Percentiles rank a stretch among this genome's conserved stretches.
These are phyloP conservation scores for Nicotiana rustica DNA, from an alignment of 305 asterid species.

Conservation along the genomic window DNA sequence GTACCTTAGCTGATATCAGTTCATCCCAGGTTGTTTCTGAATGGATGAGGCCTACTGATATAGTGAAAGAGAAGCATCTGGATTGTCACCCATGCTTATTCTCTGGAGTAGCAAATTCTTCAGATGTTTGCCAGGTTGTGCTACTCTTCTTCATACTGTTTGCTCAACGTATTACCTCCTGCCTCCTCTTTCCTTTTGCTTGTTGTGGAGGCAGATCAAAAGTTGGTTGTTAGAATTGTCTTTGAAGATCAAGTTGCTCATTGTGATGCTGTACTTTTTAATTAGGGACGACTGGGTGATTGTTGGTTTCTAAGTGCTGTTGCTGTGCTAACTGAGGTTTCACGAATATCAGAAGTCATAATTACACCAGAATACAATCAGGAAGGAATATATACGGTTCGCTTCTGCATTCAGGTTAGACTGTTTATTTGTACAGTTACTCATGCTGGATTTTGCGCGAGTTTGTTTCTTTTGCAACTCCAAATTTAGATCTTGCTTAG, in stretches of 20 bases:
- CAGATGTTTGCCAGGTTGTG: slow-evolving; percentile 99
- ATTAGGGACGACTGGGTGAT: slow-evolving; percentile 96
- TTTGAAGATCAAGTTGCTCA: slow-evolving; percentile 8
- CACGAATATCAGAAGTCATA: slow-evolving; percentile 93
- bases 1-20: slow-evolving; percentile 1
- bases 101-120: slow-evolving; percentile 89
- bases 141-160: slow-evolving; percentile 7
- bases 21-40: slow-evolving; percentile 77
- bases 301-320: slow-evolving; percentile 99
- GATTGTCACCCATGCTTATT: slow-evolving; percentile 84
- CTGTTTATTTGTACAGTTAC: slow-evolving; percentile 27
- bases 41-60: slow-evolving; percentile 97
- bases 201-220: slow-evolving; percentile 18
- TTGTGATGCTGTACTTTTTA: slow-evolving; percentile 34
- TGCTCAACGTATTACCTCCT: slow-evolving; percentile 30
- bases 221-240: slow-evolving; percentile 21
- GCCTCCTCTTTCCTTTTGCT: slow-evolving; percentile 24
- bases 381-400: slow-evolving; percentile 96
- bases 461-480: not conserved
- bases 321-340: slow-evolving; percentile 96
- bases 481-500: not conserved
- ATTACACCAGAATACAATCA: slow-evolving; percentile 92
- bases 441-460: not conserved
- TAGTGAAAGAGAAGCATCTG: slow-evolving; percentile 78
- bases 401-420: slow-evolving; percentile 96